Conservation (phyloP, 495 filamentous ascomycete genomes). For the Bacidia gigantensis region DNA sequence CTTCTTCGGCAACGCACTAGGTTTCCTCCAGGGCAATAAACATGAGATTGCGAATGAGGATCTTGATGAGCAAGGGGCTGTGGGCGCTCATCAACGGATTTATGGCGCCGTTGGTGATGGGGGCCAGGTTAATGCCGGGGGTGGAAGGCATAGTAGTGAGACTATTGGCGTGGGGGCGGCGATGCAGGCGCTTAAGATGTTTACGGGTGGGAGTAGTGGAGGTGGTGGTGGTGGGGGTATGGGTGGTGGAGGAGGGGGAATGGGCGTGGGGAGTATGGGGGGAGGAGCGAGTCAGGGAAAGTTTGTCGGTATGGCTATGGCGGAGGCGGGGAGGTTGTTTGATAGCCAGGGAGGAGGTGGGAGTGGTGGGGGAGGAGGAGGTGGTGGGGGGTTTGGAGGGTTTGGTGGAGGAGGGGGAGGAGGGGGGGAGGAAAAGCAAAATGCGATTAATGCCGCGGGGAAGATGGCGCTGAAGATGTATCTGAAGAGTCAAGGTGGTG, state of each 20-base stretch:
- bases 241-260: conserved; percentile 20
- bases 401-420: background rate
- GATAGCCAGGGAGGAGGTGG: conserved; percentile 42
- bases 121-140: background rate
- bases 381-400: conserved; percentile 27
- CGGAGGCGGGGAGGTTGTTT: conserved; percentile 51
- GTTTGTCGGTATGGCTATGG: conserved; percentile 57
- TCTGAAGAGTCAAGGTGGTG: conserved; percentile 39
- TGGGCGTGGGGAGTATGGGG: conserved; percentile 18
- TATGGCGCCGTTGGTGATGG: conserved; percentile 30
- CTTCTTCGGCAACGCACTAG: conserved; percentile 37
- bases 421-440: conserved; percentile 38
- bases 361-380: conserved; percentile 12
- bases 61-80: conserved; percentile 43
- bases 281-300: conserved; percentile 36
- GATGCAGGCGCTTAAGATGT: conserved; percentile 58
- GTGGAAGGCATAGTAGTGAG: background rate
- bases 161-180: conserved; percentile 47
- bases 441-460: conserved; percentile 43
- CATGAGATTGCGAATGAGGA: conserved; percentile 24
- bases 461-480: conserved; percentile 61
- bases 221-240: conserved; percentile 7
- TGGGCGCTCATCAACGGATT: conserved; percentile 41
- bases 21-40: conserved; percentile 34
- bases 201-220: conserved; percentile 28